Conservation (phyloP, 108 stramenopile species). For the Cyclotella baltica region DNA sequence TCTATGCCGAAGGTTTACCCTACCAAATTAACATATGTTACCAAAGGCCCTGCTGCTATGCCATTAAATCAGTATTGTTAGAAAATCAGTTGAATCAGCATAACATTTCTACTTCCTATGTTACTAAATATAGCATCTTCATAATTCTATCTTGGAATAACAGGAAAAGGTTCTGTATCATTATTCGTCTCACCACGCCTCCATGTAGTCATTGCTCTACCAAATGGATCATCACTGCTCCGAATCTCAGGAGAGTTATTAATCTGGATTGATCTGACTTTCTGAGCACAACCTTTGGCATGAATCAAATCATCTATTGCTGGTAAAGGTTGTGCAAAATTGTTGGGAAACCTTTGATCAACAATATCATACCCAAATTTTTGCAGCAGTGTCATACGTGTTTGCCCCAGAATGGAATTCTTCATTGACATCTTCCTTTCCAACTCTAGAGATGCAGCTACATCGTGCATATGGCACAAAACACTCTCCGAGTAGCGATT, state of each 20-base stretch:
- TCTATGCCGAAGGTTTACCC: no score
- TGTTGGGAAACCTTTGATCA: slow-evolving; percentile 67
- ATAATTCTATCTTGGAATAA: slow-evolving; percentile 11
- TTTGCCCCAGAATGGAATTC: slow-evolving; percentile 4
- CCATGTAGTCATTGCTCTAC: slow-evolving; percentile 74
- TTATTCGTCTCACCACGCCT: slow-evolving; percentile 63
- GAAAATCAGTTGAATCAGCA: no score
- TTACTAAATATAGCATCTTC: neutral
- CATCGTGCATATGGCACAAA: slow-evolving; percentile 58
- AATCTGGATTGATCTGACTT: slow-evolving; percentile 26
- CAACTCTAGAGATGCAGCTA: slow-evolving; percentile 41
- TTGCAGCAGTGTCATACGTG: slow-evolving; percentile 46
- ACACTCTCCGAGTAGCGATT: slow-evolving; percentile 59
- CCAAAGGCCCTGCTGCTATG: no score
- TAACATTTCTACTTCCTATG: neutral
- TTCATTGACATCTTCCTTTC: slow-evolving; percentile 15
- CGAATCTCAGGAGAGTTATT: slow-evolving; percentile 62
- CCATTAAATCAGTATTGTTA: no score
- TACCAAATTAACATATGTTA: neutral
- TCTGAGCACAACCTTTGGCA: neutral
- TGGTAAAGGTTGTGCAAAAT: slow-evolving; percentile 33
- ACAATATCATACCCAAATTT: slow-evolving; percentile 75
- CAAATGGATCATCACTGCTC: slow-evolving; percentile 61
- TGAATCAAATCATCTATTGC: slow-evolving; percentile 6
- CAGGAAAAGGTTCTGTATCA: slow-evolving; percentile 64